Evolutionary conservation across 331 rosid genomes (phyloP).

Genomic region (Saraca asoca): DNA sequence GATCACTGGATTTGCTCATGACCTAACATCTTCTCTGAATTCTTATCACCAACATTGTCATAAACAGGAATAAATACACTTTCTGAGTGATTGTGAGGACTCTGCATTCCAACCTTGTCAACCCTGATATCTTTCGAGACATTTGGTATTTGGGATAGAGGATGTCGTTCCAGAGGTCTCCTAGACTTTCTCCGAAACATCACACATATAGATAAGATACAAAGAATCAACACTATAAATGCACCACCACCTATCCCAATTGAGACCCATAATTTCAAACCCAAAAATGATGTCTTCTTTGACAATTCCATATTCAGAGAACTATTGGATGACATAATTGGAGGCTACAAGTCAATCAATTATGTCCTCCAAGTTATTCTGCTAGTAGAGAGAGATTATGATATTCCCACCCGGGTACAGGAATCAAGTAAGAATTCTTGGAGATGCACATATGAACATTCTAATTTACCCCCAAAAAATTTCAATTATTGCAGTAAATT

Average conservation of each 20-base stretch:
- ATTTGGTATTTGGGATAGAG: slow-evolving; percentile 76
- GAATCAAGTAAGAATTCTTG: slow-evolving; percentile 37
- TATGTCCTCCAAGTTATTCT: slow-evolving; percentile 40
- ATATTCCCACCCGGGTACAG: slow-evolving; percentile 53
- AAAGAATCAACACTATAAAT: slow-evolving; percentile 79
- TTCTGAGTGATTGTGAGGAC: slow-evolving; percentile 58
- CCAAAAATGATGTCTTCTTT: slow-evolving; percentile 70
- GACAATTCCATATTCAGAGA: slow-evolving; percentile 70
- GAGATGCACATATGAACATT: slow-evolving; percentile 9
- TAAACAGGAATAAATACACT: slow-evolving; percentile 50
- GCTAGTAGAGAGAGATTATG: slow-evolving; percentile 38
- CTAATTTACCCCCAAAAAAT: slow-evolving; percentile 27
- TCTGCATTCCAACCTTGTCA: slow-evolving; percentile 74
- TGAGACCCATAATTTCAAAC: slow-evolving; percentile 84
- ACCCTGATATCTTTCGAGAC: slow-evolving; percentile 80
- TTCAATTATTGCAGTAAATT: slow-evolving; percentile 28
- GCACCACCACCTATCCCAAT: slow-evolving; percentile 78
- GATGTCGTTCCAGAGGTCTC: slow-evolving; percentile 62
- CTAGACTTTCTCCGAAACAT: slow-evolving; percentile 75
- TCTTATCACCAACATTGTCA: slow-evolving; percentile 66
- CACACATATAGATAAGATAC: slow-evolving; percentile 77
- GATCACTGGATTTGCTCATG: slow-evolving; percentile 76
- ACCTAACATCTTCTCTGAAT: slow-evolving; percentile 66
- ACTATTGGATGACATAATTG: slow-evolving; percentile 52
- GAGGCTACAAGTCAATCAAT: slow-evolving; percentile 34